phyloP scores from a whole-genome alignment of 306 rosid genomes.

The Acmispon strigosus region DNA sequence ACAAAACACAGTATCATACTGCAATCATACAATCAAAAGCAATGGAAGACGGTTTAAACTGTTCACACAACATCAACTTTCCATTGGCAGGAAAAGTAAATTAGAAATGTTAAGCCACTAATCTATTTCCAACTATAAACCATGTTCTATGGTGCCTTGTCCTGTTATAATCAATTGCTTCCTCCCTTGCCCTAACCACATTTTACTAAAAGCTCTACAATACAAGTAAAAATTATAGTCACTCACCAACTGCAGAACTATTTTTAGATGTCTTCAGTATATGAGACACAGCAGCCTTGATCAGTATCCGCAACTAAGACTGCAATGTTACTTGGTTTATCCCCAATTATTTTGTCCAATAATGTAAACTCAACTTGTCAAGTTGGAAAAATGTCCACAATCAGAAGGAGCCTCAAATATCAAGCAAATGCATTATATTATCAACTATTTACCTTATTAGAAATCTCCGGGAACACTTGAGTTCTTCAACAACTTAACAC shows the following conservation, averaged over 20 bases:
- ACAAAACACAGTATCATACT: not conserved
- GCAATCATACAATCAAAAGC: not conserved
- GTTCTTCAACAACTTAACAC: not conserved
- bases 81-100: not conserved
- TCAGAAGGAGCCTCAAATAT: not conserved
- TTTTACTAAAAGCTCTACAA: not conserved
- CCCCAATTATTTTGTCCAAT: not conserved
- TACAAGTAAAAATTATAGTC: not conserved
- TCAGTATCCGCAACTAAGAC: not conserved
- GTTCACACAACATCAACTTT: not conserved
- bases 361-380: not conserved
- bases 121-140: not conserved
- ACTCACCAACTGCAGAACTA: not conserved
- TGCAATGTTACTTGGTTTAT: not conserved
- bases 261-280: not conserved
- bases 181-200: not conserved
- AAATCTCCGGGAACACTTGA: not conserved
- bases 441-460: not conserved
- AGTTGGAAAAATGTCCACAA: not conserved
- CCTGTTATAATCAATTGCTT: not conserved
- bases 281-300: not conserved
- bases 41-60: not conserved
- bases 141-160: not conserved
- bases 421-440: not conserved
- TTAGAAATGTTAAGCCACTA: not conserved